Conservation (phyloP, 2,329 filamentous ascomycete genomes). For the Monosporascus ibericus region DNA sequence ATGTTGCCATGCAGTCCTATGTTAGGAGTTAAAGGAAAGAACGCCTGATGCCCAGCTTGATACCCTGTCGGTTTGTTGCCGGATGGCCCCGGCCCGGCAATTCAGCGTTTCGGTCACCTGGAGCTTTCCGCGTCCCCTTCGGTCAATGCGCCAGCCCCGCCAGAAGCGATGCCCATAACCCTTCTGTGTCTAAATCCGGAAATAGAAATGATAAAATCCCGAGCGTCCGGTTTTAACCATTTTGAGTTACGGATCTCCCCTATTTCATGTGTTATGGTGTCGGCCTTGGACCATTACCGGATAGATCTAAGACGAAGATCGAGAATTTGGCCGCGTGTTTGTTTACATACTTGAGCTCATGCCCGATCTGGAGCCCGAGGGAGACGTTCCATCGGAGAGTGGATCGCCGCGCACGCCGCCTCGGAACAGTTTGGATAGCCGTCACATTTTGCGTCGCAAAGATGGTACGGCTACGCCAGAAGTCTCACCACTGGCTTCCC, state of each 20-base stretch:
- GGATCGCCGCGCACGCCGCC: constrained; percentile 15
- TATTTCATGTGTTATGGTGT: too few relatives aligned
- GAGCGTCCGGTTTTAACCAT: neutral
- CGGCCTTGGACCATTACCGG: too few relatives aligned
- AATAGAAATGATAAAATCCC: neutral
- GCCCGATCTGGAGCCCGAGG: constrained; percentile 3
- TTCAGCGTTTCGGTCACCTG: too few relatives aligned
- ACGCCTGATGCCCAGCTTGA: too few relatives aligned
- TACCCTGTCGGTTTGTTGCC: neutral
- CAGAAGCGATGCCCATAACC: neutral
- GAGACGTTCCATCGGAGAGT: constrained; percentile 11
- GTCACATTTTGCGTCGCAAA: constrained; percentile 7
- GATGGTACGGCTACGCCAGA: constrained; percentile 13
- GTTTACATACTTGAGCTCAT: constrained; percentile 1
- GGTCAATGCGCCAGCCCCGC: too few relatives aligned
- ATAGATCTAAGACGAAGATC: too few relatives aligned
- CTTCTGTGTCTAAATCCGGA: neutral
- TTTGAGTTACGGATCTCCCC: too few relatives aligned
- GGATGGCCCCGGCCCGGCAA: neutral
- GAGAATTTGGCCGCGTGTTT: too few relatives aligned
- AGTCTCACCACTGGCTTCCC: constrained; percentile 18
- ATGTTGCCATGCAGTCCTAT: too few relatives aligned
- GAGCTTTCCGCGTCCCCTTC: too few relatives aligned
- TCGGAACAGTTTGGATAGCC: constrained; percentile 5
- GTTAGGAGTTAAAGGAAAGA: too few relatives aligned